phyloP scores from a whole-genome alignment of 2,329 filamentous ascomycete genomes.

The Trichoderma polysporum region DNA sequence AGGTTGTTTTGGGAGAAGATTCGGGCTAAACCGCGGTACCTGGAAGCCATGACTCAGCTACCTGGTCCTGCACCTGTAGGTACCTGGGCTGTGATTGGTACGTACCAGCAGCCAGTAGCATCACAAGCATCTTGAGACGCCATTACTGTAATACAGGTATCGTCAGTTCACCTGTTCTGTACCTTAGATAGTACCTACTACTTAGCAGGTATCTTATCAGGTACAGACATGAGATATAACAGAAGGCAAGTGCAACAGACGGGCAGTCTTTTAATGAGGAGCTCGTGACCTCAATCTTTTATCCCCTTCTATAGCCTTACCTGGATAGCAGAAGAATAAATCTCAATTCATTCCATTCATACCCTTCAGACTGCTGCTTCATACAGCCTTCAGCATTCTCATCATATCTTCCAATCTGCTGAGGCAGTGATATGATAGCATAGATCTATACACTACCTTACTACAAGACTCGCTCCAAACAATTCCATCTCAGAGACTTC shows the following conservation, averaged over 20 bases:
- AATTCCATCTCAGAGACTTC: not conserved
- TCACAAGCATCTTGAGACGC: not conserved
- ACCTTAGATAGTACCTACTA: not conserved
- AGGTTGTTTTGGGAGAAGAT: constrained; percentile 19
- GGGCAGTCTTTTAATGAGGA: not conserved
- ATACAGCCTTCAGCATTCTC: not conserved
- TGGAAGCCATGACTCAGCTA: constrained; percentile 13
- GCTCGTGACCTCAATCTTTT: not conserved
- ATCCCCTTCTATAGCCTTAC: not conserved
- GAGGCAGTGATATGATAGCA: too few relatives aligned
- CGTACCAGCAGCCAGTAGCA: not conserved
- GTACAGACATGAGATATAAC: not conserved
- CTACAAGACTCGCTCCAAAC: not conserved
- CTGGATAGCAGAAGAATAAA: not conserved
- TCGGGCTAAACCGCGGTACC: constrained; percentile 27
- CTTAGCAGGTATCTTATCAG: not conserved
- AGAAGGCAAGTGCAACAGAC: not conserved
- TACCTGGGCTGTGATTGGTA: constrained; percentile 9
- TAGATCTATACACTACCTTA: not conserved
- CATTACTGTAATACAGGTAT: not conserved
- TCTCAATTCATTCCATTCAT: not conserved
- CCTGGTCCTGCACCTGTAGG: not conserved
- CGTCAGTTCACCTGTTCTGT: not conserved
- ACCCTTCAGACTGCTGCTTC: not conserved
- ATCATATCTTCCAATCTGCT: not conserved